phyloP scores from a whole-genome alignment of 768 basidiomycete species.

The Boletus reticuloceps region DNA sequence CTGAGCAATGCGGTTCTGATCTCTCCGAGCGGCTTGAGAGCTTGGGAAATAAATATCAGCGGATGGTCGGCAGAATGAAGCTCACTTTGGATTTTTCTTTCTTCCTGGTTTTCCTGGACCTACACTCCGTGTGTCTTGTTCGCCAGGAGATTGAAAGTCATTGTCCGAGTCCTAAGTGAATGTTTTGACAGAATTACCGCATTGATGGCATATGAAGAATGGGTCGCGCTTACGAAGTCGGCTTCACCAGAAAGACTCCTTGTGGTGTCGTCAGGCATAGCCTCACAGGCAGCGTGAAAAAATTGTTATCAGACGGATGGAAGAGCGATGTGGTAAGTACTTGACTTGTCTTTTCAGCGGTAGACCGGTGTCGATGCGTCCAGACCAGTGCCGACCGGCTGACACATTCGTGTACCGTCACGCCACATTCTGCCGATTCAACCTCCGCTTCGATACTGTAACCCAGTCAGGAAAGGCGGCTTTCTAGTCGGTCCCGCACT shows the following conservation, averaged over 20 bases:
- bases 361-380: neutral
- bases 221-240: conserved; percentile 40
- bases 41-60: conserved; percentile 38
- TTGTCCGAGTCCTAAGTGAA: conserved; percentile 62
- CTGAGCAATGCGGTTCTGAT: conserved; percentile 91
- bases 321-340: too few relatives aligned
- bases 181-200: conserved; percentile 6
- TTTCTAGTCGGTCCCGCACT: neutral
- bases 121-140: conserved; percentile 18
- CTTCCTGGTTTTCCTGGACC: conserved; percentile 52
- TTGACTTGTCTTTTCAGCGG: too few relatives aligned
- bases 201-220: conserved; percentile 9
- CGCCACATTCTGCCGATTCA: conserved; percentile 5
- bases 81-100: conserved; percentile 89
- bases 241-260: conserved; percentile 65
- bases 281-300: neutral
- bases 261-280: conserved; percentile 50
- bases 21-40: conserved; percentile 83
- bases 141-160: conserved; percentile 53
- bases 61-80: conserved; percentile 7
- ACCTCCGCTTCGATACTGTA: neutral
- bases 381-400: conserved; percentile 16
- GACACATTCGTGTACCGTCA: conserved; percentile 15
- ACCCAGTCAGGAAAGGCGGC: neutral
- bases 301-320: conserved; percentile 9